These are phyloP conservation scores for Hypericum perforatum DNA, from an alignment of 345 rosid species.

Conservation along the genomic window DNA sequence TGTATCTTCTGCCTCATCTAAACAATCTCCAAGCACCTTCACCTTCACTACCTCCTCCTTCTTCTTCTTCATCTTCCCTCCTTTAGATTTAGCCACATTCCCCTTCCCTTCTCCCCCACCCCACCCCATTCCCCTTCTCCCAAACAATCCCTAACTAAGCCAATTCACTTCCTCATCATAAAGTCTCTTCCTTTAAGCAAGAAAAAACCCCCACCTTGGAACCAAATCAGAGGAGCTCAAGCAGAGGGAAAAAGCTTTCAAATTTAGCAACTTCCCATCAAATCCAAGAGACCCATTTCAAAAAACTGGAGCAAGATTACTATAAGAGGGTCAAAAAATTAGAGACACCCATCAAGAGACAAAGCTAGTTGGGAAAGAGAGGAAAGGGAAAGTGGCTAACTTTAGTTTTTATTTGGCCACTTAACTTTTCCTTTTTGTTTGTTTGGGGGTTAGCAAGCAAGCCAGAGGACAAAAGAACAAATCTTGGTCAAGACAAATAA, in stretches of 20 bases:
- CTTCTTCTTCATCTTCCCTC: conserved; percentile 42
- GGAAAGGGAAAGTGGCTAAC: not conserved
- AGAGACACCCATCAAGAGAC: not conserved
- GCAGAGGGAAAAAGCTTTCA: not conserved
- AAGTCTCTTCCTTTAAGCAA: conserved; percentile 15
- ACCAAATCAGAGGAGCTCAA: not conserved
- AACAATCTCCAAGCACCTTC: not conserved
- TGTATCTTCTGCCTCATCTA: conserved; percentile 11
- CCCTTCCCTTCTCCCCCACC: conserved; percentile 31
- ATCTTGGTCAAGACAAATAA: conserved; percentile 14
- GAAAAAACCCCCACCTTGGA: not conserved
- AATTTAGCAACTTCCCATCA: conserved; percentile 9
- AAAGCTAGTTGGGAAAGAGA: conserved; percentile 3
- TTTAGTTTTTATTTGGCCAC: not conserved
- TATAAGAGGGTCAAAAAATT: conserved; percentile 3
- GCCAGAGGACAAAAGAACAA: conserved; percentile 7
- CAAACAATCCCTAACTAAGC: conserved; percentile 11
- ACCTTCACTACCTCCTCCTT: conserved; percentile 7
- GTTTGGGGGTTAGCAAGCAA: too few relatives aligned
- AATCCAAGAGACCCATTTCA: conserved; percentile 11
- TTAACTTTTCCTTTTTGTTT: too few relatives aligned
- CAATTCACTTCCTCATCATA: too few relatives aligned
- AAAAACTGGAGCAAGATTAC: conserved; percentile 7
- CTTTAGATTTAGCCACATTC: conserved; percentile 33
- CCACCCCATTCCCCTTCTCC: conserved; percentile 26